These are phyloP conservation scores for Castanea sativa DNA, from an alignment of 306 rosid species.

Conservation along the genomic window DNA sequence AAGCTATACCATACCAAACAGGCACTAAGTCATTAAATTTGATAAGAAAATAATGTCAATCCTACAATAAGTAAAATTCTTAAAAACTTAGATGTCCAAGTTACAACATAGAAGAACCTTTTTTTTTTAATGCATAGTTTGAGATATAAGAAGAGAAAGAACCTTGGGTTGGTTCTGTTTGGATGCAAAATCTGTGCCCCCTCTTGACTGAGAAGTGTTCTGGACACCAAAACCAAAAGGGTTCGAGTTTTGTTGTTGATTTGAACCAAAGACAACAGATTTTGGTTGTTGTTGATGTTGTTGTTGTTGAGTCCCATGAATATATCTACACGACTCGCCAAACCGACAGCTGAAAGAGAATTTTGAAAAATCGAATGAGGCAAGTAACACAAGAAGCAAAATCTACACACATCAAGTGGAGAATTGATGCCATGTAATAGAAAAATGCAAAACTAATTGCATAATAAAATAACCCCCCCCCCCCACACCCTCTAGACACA, in stretches of 20 bases:
- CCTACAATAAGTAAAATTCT: not conserved
- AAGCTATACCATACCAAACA: no score
- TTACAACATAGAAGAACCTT: not conserved
- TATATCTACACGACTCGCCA: slow-evolving; percentile 68
- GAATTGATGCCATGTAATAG: not conserved
- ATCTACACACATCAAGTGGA: not conserved
- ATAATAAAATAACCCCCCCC: not conserved
- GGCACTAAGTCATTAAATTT: slow-evolving; percentile 7
- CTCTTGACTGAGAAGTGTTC: slow-evolving; percentile 39
- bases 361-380: not conserved
- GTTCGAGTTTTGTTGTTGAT: slow-evolving; percentile 51
- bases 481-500: not conserved
- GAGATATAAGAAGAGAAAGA: slow-evolving; percentile 15
- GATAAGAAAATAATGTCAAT: not conserved
- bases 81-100: not conserved
- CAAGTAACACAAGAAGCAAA: not conserved
- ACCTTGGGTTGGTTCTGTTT: slow-evolving; percentile 62
- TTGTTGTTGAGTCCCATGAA: slow-evolving; percentile 54
- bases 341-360: slow-evolving; percentile 60
- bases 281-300: slow-evolving; percentile 55
- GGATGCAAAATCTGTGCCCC: slow-evolving; percentile 30
- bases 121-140: not conserved
- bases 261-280: slow-evolving; percentile 28
- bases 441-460: not conserved
- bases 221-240: slow-evolving; percentile 84